Conservation (phyloP, 345 rosid species). For the Eutrema japonicum region DNA sequence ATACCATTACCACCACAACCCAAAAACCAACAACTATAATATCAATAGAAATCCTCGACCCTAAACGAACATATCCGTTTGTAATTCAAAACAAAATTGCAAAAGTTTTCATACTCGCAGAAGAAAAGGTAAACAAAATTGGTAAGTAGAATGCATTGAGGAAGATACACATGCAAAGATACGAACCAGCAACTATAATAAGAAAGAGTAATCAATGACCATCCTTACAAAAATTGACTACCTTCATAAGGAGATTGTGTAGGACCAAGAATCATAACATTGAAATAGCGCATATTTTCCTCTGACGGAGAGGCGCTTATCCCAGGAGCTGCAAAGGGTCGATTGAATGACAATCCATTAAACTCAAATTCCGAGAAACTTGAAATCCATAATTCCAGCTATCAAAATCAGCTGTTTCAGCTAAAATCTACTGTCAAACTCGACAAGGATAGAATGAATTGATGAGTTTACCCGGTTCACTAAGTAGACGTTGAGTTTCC, state of each 20-base stretch:
- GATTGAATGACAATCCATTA: neutral
- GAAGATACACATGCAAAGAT: neutral
- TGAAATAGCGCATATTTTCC: slow-evolving; percentile 94
- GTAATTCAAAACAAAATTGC: neutral
- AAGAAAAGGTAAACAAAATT: neutral
- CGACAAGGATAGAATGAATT: neutral
- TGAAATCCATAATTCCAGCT: neutral
- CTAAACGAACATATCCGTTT: neutral
- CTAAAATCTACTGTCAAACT: slow-evolving; percentile 2
- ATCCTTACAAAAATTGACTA: slow-evolving; percentile 17
- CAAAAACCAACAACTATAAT: neutral
- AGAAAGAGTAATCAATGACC: neutral
- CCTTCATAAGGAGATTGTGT: slow-evolving; percentile 98
- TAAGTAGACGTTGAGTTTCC: slow-evolving; percentile 99
- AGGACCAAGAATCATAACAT: slow-evolving; percentile 98
- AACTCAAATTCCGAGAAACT: neutral
- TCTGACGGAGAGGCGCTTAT: slow-evolving; percentile 98
- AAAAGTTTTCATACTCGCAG: neutral
- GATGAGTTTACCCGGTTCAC: slow-evolving; percentile 83
- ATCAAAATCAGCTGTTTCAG: slow-evolving; percentile 18
- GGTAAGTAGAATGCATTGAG: neutral
- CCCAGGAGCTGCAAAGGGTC: slow-evolving; percentile 74
- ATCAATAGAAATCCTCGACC: neutral
- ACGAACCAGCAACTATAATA: neutral
- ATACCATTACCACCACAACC: slow-evolving; percentile 7